phyloP scores from a whole-genome alignment of 257 asterid species.

The Solanum commersonii region DNA sequence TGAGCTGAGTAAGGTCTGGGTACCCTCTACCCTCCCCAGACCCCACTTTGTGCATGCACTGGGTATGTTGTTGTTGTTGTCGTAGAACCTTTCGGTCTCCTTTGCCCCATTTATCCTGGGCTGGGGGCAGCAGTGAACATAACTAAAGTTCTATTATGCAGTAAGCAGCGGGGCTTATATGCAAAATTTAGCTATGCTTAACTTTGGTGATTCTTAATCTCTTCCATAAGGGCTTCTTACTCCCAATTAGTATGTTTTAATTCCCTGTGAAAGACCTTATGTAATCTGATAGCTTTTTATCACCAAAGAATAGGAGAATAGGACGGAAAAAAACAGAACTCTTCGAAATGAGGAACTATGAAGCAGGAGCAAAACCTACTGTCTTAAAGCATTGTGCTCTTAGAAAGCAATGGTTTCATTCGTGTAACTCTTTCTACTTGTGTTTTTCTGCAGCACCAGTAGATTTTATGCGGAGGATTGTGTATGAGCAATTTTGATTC shows the following conservation, averaged over 20 bases:
- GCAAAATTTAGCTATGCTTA: not conserved
- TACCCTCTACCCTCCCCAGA: not conserved
- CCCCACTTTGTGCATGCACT: not conserved
- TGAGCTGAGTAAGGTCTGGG: not conserved
- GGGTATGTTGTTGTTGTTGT: not conserved
- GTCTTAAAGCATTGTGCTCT: not conserved
- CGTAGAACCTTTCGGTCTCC: not conserved
- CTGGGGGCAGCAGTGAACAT: not conserved
- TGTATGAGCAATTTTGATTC: conserved; percentile 43
- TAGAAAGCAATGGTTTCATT: not conserved
- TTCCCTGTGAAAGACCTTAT: not conserved
- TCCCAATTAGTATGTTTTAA: not conserved
- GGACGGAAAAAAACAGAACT: not conserved
- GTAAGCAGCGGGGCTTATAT: not conserved
- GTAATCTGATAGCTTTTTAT: not conserved
- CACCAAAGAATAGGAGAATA: not conserved
- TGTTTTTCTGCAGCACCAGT: conserved; percentile 47
- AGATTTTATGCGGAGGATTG: conserved; percentile 68
- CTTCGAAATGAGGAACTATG: not conserved
- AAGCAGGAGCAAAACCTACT: not conserved
- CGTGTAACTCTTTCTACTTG: not conserved
- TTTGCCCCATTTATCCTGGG: not conserved
- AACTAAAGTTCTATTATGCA: not conserved
- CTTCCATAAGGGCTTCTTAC: not conserved
- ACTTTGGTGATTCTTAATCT: not conserved